Conservation (phyloP, 441 rosid species). For the Aleurites moluccanus region DNA sequence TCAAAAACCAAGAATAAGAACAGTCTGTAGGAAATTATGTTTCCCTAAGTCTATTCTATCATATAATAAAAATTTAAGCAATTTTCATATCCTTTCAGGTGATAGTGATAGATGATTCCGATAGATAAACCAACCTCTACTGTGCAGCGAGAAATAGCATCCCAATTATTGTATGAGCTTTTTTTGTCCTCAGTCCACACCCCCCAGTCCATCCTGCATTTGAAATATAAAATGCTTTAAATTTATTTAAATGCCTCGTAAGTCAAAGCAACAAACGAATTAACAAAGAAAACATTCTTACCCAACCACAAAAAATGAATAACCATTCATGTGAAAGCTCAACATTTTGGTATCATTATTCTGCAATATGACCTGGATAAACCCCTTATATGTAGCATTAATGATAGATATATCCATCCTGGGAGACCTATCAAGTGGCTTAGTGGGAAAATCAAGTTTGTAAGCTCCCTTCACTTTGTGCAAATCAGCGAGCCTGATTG, state of each 20-base stretch:
- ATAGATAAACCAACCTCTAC: conserved; percentile 49
- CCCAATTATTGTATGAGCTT: conserved; percentile 69
- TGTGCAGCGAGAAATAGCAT: conserved; percentile 82
- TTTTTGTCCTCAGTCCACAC: conserved; percentile 68
- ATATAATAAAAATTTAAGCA: not conserved
- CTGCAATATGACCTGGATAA: conserved; percentile 79
- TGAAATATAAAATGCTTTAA: not conserved
- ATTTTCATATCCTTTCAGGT: not conserved
- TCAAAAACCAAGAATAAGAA: not conserved
- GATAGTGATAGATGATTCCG: not conserved
- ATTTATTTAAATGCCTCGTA: conserved; percentile 11
- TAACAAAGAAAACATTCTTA: conserved; percentile 30
- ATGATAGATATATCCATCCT: conserved; percentile 62
- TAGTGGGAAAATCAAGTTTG: conserved; percentile 79
- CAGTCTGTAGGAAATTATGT: not conserved
- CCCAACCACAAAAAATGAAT: conserved; percentile 88
- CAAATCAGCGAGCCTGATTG: conserved; percentile 76
- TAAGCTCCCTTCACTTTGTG: conserved; percentile 70
- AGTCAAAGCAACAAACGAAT: not conserved
- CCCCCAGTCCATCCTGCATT: conserved; percentile 78
- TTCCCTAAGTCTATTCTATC: not conserved
- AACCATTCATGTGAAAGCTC: conserved; percentile 86
- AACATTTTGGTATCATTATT: conserved; percentile 85
- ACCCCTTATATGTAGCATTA: conserved; percentile 86
- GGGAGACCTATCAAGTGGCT: conserved; percentile 60